Base-by-base conservation (phyloP, 2,329 filamentous ascomycete genomes). In the Dactylellina haptotyla region DNA sequence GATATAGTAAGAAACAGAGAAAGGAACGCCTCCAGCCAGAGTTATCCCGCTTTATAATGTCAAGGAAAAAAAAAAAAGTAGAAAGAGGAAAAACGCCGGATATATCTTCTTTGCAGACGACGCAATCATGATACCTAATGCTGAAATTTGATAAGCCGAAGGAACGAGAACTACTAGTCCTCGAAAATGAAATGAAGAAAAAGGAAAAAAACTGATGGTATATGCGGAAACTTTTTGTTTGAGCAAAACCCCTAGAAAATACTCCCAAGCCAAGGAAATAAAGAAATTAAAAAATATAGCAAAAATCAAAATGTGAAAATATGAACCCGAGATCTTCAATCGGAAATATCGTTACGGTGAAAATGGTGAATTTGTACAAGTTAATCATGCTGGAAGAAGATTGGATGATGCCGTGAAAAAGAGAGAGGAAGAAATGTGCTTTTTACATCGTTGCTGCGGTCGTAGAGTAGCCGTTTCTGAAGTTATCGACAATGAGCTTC, bases 401-500 rank as follows among this genome's bases (percentile, higher is more conserved):
- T n/a, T 45, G 3, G 0, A 8, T 41, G n/a, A 30, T 23, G 9
- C 25, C n/a, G 10, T 10, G 8, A 41, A 41, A 12, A 16, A 41
- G 3, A 28, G 12, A 20, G 9, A 30, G 12, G 46, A 53, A 34
- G 48, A 34, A 14, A 37, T 30, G 18, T 43, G 2, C 20, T 32
- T n/a, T 16, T 54, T 37, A 69, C 64, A 69, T 69, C 14, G 64
- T 62, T 23, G 64, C 56, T 18, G 64, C 64, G n/a, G 64, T 69
- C 9, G 64, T 62, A 23, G 56, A 69, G 56, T 56, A 73, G 5
- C 61, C 58, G 18, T 75, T 45, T 39, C 51, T 57, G 41, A 66
- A 70, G 48, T 75, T 57, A n/a, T 83, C 82, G 34, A 82, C 76
- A 53, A 89, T 88, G 77, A 89, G 80, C 71, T 85, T 83, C 80